Percentiles rank a stretch among this genome's conserved stretches.
phyloP scores from a whole-genome alignment of 768 basidiomycete genomes.

The Lactarius pseudohatsudake region DNA sequence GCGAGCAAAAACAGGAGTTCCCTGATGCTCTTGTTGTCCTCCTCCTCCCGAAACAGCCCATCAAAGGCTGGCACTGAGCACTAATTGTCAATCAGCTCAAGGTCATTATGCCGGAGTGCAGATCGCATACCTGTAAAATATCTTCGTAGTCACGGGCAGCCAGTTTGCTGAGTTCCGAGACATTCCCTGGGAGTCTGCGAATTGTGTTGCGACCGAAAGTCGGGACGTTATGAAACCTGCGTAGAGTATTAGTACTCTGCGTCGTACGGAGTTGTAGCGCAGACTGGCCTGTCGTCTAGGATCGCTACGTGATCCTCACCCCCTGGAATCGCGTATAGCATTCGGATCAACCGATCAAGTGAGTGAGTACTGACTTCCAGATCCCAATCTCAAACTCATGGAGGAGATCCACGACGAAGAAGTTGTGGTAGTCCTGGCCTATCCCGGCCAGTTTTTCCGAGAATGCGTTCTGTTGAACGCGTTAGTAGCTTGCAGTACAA shows the following conservation, averaged over 20 bases:
- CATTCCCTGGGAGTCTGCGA: background rate
- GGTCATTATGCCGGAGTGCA: too few species aligned
- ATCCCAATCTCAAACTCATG: conserved; percentile 45
- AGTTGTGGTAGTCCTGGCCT: conserved; percentile 15
- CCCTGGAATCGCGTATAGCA: conserved; percentile 33
- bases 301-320: background rate
- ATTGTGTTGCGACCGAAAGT: background rate
- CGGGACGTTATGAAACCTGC: background rate
- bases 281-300: background rate
- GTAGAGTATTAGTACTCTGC: background rate
- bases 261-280: too few species aligned
- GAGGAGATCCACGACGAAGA: conserved; percentile 40
- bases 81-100: background rate
- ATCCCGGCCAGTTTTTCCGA: background rate
- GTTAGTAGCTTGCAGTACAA: background rate
- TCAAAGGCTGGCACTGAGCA: background rate
- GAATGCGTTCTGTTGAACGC: background rate
- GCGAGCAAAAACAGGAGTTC: conserved; percentile 31
- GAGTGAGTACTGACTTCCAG: conserved; percentile 40
- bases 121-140: background rate
- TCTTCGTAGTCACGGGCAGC: background rate
- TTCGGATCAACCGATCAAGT: conserved; percentile 40
- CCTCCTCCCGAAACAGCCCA: conserved; percentile 28
- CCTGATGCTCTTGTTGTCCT: conserved; percentile 45
- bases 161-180: background rate